These are phyloP conservation scores for Cadophora luteo-olivacea DNA, from an alignment of 2,329 filamentous ascomycete species.

Conservation along the genomic window DNA sequence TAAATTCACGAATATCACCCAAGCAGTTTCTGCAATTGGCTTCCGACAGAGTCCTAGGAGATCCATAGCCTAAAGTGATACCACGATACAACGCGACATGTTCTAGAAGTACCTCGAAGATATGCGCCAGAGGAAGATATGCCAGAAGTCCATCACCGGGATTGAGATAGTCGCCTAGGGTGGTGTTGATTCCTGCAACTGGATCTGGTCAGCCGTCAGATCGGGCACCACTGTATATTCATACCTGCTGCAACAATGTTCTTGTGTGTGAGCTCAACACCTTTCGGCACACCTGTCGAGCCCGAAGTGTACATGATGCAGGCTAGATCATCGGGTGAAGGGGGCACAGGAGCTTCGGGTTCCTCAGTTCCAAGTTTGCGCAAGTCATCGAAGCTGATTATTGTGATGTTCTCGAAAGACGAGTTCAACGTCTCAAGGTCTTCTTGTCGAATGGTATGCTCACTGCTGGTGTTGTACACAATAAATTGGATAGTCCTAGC, in stretches of 20 bases:
- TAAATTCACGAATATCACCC: slow-evolving; percentile 92
- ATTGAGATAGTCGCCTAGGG: slow-evolving; percentile 79
- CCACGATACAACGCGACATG: slow-evolving; percentile 89
- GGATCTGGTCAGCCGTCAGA: slow-evolving; percentile 40
- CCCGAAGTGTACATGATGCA: slow-evolving; percentile 90
- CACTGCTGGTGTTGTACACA: slow-evolving; percentile 62
- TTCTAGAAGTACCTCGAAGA: slow-evolving; percentile 95
- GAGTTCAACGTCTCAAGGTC: slow-evolving; percentile 58
- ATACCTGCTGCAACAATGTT: slow-evolving; percentile 80
- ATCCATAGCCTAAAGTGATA: slow-evolving; percentile 91
- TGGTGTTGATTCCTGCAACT: slow-evolving; percentile 81
- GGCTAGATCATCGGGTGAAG: slow-evolving; percentile 77
- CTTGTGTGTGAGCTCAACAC: slow-evolving; percentile 83
- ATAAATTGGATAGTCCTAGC: slow-evolving; percentile 62
- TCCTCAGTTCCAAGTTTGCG: slow-evolving; percentile 61
- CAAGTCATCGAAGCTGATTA: slow-evolving; percentile 61
- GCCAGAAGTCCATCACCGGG: slow-evolving; percentile 82
- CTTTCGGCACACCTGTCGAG: slow-evolving; percentile 88
- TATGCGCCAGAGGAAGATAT: slow-evolving; percentile 93
- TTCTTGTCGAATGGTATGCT: slow-evolving; percentile 55
- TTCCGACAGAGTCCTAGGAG: slow-evolving; percentile 89
- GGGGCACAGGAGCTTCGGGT: slow-evolving; percentile 72
- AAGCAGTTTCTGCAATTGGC: slow-evolving; percentile 84
- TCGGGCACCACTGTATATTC: slow-evolving; percentile 48
- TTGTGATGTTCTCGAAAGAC: slow-evolving; percentile 59